Conservation (phyloP, 306 rosid genomes). For the Prosopis cineraria region DNA sequence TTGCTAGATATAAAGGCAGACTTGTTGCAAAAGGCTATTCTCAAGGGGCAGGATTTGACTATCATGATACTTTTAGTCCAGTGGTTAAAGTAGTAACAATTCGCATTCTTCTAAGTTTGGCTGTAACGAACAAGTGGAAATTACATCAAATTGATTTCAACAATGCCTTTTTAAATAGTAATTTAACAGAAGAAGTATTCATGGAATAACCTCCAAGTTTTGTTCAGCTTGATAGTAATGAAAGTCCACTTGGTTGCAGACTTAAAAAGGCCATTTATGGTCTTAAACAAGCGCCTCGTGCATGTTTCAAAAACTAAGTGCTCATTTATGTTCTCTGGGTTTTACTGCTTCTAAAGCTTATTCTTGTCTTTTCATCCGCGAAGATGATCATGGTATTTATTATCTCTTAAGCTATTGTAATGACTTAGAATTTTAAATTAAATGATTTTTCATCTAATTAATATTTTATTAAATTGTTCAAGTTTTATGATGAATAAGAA, state of each 20-base stretch:
- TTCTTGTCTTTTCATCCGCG: not conserved
- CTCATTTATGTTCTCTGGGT: accelerated
- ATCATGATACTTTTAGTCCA: not conserved
- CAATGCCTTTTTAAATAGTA: not conserved
- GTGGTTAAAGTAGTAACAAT: not conserved
- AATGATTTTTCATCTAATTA: no score
- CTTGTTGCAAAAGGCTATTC: not conserved
- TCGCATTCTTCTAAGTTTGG: accelerated
- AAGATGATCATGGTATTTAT: not conserved
- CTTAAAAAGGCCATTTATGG: not conserved
- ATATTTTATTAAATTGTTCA: no score
- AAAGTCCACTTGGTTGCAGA: accelerated
- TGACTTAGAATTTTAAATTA: no score
- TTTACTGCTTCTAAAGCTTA: not conserved
- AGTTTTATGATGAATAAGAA: no score
- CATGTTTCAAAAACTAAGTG: not conserved
- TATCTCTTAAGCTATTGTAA: accelerated
- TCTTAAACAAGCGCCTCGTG: not conserved
- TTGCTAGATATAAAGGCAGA: not conserved
- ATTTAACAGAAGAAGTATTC: not conserved
- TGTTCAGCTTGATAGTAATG: accelerated
- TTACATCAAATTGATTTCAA: not conserved
- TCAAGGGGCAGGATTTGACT: not conserved
- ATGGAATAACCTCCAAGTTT: not conserved
- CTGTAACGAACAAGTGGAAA: not conserved